These are phyloP conservation scores for Coleophoma eucalyptorum DNA, from an alignment of 2,329 filamentous ascomycete genomes.

Conservation along the genomic window DNA sequence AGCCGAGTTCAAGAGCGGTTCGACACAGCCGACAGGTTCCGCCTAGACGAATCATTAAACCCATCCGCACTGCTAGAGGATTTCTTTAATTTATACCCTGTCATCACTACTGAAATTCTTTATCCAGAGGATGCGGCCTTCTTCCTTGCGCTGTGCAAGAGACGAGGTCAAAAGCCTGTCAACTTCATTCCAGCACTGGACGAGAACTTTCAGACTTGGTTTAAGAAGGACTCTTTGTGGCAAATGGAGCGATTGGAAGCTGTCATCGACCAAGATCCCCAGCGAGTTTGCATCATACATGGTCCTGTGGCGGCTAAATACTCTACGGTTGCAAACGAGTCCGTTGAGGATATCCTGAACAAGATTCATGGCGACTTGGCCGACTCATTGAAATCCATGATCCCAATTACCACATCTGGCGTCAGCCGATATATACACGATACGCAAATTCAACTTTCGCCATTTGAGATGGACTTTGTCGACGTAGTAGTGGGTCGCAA, in stretches of 20 bases:
- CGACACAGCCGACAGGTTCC: neutral
- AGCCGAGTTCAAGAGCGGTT: constrained; percentile 93
- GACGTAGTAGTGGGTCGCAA: too few species aligned
- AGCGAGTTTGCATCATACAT: constrained; percentile 88
- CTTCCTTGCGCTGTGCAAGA: constrained; percentile 85
- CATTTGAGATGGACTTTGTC: too few species aligned
- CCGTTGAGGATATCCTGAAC: constrained; percentile 87
- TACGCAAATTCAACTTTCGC: too few species aligned
- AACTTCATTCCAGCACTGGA: constrained; percentile 90
- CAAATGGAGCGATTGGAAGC: constrained; percentile 95
- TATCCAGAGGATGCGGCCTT: constrained; percentile 79
- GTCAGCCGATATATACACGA: too few species aligned
- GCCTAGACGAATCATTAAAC: neutral
- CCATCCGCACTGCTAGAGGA: neutral
- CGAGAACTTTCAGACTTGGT: constrained; percentile 95
- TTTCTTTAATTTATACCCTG: neutral
- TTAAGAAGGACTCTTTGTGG: constrained; percentile 99
- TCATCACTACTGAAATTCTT: neutral
- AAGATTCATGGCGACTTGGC: too few species aligned
- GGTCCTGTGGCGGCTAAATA: constrained; percentile 88
- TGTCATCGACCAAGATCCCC: constrained; percentile 89
- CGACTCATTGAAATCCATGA: too few species aligned
- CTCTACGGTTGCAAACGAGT: constrained; percentile 82
- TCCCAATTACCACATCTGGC: too few species aligned
- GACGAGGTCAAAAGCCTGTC: constrained; percentile 87